These are phyloP conservation scores for Sporothrix inflata DNA, from an alignment of 2,329 filamentous ascomycete species.

Conservation along the genomic window DNA sequence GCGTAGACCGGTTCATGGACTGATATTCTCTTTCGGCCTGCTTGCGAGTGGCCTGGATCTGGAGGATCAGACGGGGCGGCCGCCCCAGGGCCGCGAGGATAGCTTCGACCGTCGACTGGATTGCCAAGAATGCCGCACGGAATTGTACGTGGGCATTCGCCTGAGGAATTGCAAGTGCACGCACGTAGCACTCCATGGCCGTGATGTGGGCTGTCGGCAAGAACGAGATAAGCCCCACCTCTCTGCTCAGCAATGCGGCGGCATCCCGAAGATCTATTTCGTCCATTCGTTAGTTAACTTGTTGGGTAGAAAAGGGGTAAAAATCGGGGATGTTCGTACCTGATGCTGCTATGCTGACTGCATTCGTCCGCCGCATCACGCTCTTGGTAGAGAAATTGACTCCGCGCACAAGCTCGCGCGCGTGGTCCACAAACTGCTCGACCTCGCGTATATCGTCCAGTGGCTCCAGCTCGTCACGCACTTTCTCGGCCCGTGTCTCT, in stretches of 20 bases:
- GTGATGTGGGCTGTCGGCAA: constrained; percentile 69
- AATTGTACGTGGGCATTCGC: constrained; percentile 74
- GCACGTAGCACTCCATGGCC: constrained; percentile 74
- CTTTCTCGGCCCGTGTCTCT: constrained; percentile 77
- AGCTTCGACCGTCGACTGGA: constrained; percentile 82
- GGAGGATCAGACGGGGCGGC: constrained; percentile 75
- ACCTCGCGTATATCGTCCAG: constrained; percentile 83
- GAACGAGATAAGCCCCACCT: constrained; percentile 62
- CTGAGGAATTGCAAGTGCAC: constrained; percentile 66
- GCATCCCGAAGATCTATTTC: constrained; percentile 69
- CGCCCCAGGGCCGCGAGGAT: constrained; percentile 78
- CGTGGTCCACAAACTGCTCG: constrained; percentile 89
- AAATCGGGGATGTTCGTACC: constrained; percentile 48
- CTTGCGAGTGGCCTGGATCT: constrained; percentile 74
- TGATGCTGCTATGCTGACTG: constrained; percentile 65
- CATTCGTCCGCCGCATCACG: constrained; percentile 78
- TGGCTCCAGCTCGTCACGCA: constrained; percentile 86
- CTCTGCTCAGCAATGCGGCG: constrained; percentile 50
- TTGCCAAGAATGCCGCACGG: constrained; percentile 74
- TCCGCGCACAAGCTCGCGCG: constrained; percentile 83
- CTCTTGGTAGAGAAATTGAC: constrained; percentile 83
- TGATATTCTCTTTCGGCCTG: constrained; percentile 77
- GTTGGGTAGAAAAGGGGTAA: neutral
- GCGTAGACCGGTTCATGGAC: constrained; percentile 71
- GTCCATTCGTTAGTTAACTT: neutral